Percentiles rank a stretch among this genome's conserved stretches.
Conservation (phyloP, 164 flowering plant species). For the Liquidambar formosana region DNA sequence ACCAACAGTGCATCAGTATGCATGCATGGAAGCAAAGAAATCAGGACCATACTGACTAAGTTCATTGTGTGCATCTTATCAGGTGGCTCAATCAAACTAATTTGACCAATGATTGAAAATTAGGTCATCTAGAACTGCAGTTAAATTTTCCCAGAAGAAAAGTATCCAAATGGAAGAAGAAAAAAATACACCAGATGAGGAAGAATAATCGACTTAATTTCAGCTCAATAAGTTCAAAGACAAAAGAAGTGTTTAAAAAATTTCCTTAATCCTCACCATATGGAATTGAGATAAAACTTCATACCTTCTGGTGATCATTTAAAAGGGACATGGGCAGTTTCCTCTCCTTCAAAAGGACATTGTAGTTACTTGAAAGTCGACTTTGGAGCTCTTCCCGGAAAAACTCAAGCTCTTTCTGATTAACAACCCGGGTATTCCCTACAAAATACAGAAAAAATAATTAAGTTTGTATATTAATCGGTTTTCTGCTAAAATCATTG, state of each 20-base stretch:
- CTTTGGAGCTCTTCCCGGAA: constrained; percentile 82
- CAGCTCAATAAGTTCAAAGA: too few relatives aligned
- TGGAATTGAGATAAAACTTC: neutral
- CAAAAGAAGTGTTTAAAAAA: too few relatives aligned
- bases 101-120: too few relatives aligned
- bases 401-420: constrained; percentile 82
- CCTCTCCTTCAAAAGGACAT: constrained; percentile 84
- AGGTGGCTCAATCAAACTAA: too few relatives aligned
- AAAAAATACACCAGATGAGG: too few relatives aligned
- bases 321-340: constrained; percentile 86
- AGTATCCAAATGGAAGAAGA: too few relatives aligned
- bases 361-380: constrained; percentile 72
- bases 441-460: constrained; percentile 8
- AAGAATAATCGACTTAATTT: too few relatives aligned
- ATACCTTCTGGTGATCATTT: constrained; percentile 84
- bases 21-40: neutral
- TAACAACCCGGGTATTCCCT: constrained; percentile 88
- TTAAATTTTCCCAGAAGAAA: too few relatives aligned
- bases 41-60: neutral
- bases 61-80: too few relatives aligned
- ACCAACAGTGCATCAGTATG: neutral
- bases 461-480: neutral
- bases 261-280: too few relatives aligned
- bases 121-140: too few relatives aligned
- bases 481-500: neutral